Evolutionary conservation across 2,329 filamentous ascomycete genomes (phyloP).

Genomic region (Paecilomyces sp.): DNA sequence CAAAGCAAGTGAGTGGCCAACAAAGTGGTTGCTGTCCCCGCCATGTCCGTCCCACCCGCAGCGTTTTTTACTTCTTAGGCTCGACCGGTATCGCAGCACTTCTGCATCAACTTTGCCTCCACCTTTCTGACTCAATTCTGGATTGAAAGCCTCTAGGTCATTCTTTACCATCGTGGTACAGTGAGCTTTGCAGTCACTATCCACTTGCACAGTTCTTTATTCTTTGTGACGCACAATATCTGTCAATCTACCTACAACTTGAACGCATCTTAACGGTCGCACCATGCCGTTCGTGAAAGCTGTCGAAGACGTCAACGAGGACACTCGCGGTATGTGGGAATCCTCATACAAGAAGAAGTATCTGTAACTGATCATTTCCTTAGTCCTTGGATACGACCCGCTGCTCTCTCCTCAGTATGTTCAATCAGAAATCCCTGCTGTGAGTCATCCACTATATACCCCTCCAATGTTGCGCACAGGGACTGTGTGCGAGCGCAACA

Average conservation of each 20-base stretch:
- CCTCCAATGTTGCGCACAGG: constrained; percentile 61
- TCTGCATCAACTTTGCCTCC: neutral
- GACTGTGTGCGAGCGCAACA: constrained; percentile 56
- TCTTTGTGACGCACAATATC: neutral
- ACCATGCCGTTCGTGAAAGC: constrained; percentile 35
- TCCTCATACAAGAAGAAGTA: neutral
- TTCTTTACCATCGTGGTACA: neutral
- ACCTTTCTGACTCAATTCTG: neutral
- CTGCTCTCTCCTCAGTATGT: constrained; percentile 84
- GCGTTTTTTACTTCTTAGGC: neutral
- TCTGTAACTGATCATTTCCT: neutral
- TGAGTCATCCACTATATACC: constrained; percentile 50
- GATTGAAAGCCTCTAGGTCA: neutral
- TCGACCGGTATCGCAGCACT: neutral
- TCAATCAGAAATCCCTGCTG: constrained; percentile 70
- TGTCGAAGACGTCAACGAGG: constrained; percentile 35
- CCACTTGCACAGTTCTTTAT: neutral
- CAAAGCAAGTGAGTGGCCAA: neutral
- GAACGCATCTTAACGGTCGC: constrained; percentile 1
- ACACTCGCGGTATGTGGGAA: constrained; percentile 35
- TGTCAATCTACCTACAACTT: neutral
- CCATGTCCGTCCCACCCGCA: neutral
- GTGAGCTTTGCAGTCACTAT: neutral
- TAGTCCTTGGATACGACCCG: constrained; percentile 93
- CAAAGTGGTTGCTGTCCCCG: neutral